These are phyloP conservation scores for Platanus orientalis DNA, from an alignment of 164 flowering plant genomes.

Conservation along the genomic window DNA sequence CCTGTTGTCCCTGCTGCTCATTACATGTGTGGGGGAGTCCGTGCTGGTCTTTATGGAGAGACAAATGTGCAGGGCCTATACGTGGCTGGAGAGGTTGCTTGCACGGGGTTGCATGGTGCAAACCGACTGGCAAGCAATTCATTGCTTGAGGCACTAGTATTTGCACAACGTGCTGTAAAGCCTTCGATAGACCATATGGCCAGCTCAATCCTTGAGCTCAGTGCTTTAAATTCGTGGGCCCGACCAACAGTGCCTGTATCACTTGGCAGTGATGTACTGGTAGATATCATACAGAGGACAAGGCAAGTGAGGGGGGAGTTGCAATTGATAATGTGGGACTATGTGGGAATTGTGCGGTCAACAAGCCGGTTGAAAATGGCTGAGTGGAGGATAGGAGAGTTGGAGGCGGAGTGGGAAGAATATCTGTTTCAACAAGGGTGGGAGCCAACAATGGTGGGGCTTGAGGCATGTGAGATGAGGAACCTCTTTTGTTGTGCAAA, in stretches of 20 bases:
- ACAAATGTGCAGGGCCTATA: slow-evolving; percentile 78
- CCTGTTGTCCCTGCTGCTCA: slow-evolving; percentile 99
- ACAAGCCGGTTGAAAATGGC: slow-evolving; percentile 64
- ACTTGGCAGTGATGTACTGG: slow-evolving; percentile 31
- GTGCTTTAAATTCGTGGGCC: slow-evolving; percentile 47
- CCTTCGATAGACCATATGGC: slow-evolving; percentile 79
- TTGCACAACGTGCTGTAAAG: slow-evolving; percentile 80
- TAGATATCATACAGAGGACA: slow-evolving; percentile 40
- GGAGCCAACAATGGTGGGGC: slow-evolving; percentile 79
- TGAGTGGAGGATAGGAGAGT: slow-evolving; percentile 55
- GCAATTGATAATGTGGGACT: slow-evolving; percentile 85
- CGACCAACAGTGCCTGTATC: slow-evolving; percentile 52
- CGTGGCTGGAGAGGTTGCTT: slow-evolving; percentile 98
- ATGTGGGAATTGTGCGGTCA: slow-evolving; percentile 87
- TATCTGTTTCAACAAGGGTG: slow-evolving; percentile 70
- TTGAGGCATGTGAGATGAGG: slow-evolving; percentile 92
- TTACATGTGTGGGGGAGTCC: slow-evolving; percentile 99
- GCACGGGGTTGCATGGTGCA: slow-evolving; percentile 99
- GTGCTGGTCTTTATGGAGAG: slow-evolving; percentile 91
- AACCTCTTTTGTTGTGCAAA: slow-evolving; percentile 91
- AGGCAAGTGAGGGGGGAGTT: slow-evolving; percentile 52
- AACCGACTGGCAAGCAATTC: slow-evolving; percentile 97
- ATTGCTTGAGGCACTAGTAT: slow-evolving; percentile 90
- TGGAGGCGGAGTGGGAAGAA: slow-evolving; percentile 83
- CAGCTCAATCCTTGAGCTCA: slow-evolving; percentile 22